Percentiles rank a stretch among this genome's conserved stretches.
Conservation (phyloP, 768 basidiomycete genomes). For the Podaxis rugospora region DNA sequence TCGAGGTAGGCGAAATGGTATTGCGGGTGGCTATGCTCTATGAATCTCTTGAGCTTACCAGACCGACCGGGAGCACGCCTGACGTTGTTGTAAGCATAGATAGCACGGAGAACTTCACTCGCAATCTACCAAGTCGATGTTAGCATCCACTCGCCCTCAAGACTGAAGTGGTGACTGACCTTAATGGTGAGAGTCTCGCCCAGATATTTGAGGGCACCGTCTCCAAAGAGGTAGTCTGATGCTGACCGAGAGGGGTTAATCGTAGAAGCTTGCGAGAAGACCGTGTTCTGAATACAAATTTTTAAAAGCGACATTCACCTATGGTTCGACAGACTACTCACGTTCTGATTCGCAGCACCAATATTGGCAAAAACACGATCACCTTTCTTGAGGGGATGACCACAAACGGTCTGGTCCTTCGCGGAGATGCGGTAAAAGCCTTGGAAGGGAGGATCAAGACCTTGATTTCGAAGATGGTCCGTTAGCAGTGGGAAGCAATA, state of each 20-base stretch:
- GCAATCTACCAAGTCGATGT: constrained; percentile 35
- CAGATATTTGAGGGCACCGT: constrained; percentile 37
- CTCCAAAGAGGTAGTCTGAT: constrained; percentile 42
- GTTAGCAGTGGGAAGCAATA: background rate
- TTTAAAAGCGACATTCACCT: background rate
- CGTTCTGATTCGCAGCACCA: constrained; percentile 50
- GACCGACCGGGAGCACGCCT: constrained; percentile 66
- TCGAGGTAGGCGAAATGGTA: constrained; percentile 55
- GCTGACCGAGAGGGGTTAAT: constrained; percentile 43
- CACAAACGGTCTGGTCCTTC: constrained; percentile 40
- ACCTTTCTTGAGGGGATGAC: constrained; percentile 36
- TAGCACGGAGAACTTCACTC: constrained; percentile 56
- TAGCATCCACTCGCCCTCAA: background rate
- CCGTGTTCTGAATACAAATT: constrained; percentile 32
- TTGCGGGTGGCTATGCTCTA: constrained; percentile 41
- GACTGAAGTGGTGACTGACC: constrained; percentile 23
- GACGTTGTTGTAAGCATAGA: constrained; percentile 55
- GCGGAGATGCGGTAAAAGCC: constrained; percentile 61
- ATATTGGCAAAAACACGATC: constrained; percentile 64
- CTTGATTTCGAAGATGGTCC: constrained; percentile 28
- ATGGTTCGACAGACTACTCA: constrained; percentile 27
- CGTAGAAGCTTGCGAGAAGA: constrained; percentile 44
- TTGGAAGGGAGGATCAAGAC: constrained; percentile 68
- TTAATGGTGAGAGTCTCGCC: constrained; percentile 54
- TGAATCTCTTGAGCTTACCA: constrained; percentile 59